Base-by-base conservation (phyloP, 2,329 filamentous ascomycete genomes). In the Sclerotinia trifoliorum region DNA sequence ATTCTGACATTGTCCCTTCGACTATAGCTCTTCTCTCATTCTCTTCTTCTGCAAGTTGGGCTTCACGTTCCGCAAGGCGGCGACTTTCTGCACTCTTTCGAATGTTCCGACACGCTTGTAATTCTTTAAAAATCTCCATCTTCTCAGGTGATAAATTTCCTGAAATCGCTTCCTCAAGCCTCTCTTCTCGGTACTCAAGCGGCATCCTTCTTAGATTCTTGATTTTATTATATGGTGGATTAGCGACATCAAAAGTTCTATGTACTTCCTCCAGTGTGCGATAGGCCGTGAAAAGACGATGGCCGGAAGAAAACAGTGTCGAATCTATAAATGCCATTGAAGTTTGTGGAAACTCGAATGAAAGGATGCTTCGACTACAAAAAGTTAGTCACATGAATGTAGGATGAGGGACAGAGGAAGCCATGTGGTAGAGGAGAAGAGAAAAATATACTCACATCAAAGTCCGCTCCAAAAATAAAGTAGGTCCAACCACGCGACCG, bases 1-100 rank as follows among this genome's bases (percentile, higher is more conserved):
- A 96, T 72, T 94, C 91, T 15, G 82, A 78, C 52, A 89, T 80
- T 24, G 84, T 82, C 0, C 88, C 86, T 5, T 80, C 78, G 1
- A 74, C 79, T 69, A 79, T 79, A 29, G 84, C 83, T n/a, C 70
- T 69, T 11, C 74, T 72, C 17, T 81, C 70, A 64, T 86, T 85
- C 1, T 73, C 72, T 39, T 78, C 72, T 69, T 85, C 80, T 26
- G 78, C 76, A 1, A 76, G 78, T 67, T 79, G 79, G 48, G 81
- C 80, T 19, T 71, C 65, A 11, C 75, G 74, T 44, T 83, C 73
- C 35, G 83, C 83, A 2, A 73, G 70, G 13, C 76, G 71, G 67
- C 83, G 79, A 3, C 69, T 70, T 24, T 76, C 71, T 26, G 75
- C 75, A 21, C 73, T 74, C 6, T 70, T 66, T 44, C 72, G 73